A percentile compares a stretch with the other conserved stretches of the same genome.
phyloP scores from a whole-genome alignment of 2,329 filamentous ascomycete genomes.

The Trichoderma brevicompactum region DNA sequence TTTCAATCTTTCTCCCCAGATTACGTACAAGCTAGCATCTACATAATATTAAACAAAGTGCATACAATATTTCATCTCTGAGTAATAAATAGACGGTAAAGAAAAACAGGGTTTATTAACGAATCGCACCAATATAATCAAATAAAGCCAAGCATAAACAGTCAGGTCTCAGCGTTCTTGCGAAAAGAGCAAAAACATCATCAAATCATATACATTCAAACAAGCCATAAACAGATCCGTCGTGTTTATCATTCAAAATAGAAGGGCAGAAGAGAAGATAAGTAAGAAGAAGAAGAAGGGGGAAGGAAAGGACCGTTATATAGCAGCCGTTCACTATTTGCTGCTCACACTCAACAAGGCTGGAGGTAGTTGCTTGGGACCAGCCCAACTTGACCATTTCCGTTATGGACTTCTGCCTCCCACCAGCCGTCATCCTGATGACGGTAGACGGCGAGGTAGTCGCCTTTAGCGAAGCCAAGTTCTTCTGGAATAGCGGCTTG shows the following conservation, averaged over 20 bases:
- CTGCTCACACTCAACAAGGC: constrained; percentile 45
- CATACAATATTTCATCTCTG: not conserved
- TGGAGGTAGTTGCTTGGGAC: constrained; percentile 72
- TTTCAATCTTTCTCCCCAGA: not conserved
- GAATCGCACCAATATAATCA: constrained; percentile 16
- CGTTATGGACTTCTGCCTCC: constrained; percentile 89
- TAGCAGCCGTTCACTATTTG: not conserved
- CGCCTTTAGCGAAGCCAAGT: constrained; percentile 88
- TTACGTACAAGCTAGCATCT: not conserved
- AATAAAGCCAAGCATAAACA: constrained; percentile 22
- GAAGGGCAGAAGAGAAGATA: not conserved
- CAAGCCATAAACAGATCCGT: constrained; percentile 16
- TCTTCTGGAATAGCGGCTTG: constrained; percentile 94
- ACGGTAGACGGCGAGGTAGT: constrained; percentile 83
- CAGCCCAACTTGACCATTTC: constrained; percentile 62
- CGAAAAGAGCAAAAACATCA: constrained; percentile 7
- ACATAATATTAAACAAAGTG: not conserved
- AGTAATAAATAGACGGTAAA: not conserved
- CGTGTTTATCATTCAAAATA: constrained; percentile 22
- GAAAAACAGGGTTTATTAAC: constrained; percentile 18
- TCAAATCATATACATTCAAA: constrained; percentile 25
- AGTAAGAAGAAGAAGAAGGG: not conserved
- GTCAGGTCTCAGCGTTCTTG: constrained; percentile 5
- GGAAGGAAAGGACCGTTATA: not conserved
- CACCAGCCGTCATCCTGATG: constrained; percentile 99